Evolutionary conservation across 176 grass and related monocot genomes (phyloP).

Genomic region (Triticum dicoccoides): DNA sequence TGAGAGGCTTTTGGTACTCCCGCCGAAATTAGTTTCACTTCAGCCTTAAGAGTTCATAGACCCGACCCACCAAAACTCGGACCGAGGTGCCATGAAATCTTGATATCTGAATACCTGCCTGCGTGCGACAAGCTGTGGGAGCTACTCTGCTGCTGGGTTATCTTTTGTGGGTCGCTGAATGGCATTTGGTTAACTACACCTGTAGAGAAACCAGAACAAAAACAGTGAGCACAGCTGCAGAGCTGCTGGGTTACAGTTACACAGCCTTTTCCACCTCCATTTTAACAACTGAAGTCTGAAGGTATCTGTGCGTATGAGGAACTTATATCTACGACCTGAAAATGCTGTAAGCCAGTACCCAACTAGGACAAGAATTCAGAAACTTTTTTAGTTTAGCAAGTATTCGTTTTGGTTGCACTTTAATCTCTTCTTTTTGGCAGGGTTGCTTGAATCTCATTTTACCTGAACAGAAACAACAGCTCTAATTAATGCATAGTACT

Average conservation of each 20-base stretch:
- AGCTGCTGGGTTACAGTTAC: neutral
- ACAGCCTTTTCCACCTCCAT: neutral
- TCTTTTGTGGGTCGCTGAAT: slow-evolving; percentile 21
- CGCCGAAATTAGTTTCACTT: neutral
- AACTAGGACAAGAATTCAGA: neutral
- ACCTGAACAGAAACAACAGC: neutral
- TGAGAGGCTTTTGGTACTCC: neutral
- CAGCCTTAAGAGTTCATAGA: neutral
- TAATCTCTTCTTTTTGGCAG: neutral
- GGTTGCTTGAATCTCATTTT: too few relatives aligned
- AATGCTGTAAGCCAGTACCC: neutral
- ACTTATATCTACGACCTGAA: neutral
- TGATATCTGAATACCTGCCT: neutral
- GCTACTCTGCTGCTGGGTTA: slow-evolving; percentile 15
- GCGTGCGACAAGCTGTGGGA: neutral
- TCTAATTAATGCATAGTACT: neutral
- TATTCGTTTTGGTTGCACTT: neutral
- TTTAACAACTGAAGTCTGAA: neutral
- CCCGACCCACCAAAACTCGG: neutral
- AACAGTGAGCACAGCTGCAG: slow-evolving; percentile 4
- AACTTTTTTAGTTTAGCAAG: neutral
- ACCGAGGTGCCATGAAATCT: neutral
- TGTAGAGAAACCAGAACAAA: slow-evolving; percentile 11
- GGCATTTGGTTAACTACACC: neutral
- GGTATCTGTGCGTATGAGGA: neutral